phyloP scores from a whole-genome alignment of 768 basidiomycete species.

The Leucocoprinus sp. region DNA sequence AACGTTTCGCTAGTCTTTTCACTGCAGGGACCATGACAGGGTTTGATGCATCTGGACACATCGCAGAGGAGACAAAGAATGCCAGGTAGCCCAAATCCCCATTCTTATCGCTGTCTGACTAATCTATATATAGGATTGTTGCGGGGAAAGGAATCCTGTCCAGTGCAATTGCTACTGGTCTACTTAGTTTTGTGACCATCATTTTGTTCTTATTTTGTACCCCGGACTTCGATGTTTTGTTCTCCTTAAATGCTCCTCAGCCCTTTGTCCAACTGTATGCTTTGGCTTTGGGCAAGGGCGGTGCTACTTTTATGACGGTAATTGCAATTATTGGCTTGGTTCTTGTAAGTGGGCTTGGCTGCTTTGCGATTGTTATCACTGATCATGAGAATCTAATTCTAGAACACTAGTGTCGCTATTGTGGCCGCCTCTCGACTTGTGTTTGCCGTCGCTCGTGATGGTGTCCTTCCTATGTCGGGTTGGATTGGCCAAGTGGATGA shows the following conservation, averaged over 20 bases:
- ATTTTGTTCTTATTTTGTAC: slow-evolving; percentile 83
- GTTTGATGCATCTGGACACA: slow-evolving; percentile 84
- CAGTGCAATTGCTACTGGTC: slow-evolving; percentile 69
- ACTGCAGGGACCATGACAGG: slow-evolving; percentile 85
- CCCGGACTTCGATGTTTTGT: slow-evolving; percentile 69
- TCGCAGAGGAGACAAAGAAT: slow-evolving; percentile 84
- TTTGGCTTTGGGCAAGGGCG: slow-evolving; percentile 70
- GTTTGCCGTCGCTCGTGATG: slow-evolving; percentile 92
- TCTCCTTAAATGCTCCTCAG: slow-evolving; percentile 74
- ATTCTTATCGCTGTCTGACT: slow-evolving; percentile 2
- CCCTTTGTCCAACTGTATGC: slow-evolving; percentile 88
- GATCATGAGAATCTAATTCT: slow-evolving; percentile 6
- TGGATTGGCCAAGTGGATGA: slow-evolving; percentile 77
- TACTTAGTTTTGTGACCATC: slow-evolving; percentile 70
- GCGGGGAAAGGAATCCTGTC: slow-evolving; percentile 79
- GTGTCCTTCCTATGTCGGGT: slow-evolving; percentile 71
- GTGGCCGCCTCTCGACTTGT: slow-evolving; percentile 85
- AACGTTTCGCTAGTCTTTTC: slow-evolving; percentile 49
- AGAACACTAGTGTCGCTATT: slow-evolving; percentile 84
- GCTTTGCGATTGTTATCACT: not conserved
- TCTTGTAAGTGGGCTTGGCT: slow-evolving; percentile 40
- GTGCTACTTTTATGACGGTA: slow-evolving; percentile 81
- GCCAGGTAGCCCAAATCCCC: slow-evolving; percentile 39
- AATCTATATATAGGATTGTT: slow-evolving; percentile 34
- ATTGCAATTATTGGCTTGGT: slow-evolving; percentile 82